Conservation (phyloP, 805 yeast genomes). For the Suhomyces sp. region DNA sequence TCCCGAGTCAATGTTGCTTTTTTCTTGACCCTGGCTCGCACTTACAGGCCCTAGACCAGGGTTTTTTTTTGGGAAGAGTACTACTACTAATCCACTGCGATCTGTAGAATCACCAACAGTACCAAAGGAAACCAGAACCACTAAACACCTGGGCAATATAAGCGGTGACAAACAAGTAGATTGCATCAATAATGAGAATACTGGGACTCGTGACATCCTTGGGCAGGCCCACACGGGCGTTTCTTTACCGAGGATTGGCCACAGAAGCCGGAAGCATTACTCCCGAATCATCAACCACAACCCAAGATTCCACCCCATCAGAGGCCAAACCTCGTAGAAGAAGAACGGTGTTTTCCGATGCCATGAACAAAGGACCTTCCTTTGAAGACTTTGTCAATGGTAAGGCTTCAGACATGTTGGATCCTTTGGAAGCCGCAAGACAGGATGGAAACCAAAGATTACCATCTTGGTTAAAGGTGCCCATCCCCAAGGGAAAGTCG, state of each 20-base stretch:
- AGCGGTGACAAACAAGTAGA: too few relatives aligned
- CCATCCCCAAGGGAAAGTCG: conserved; percentile 92
- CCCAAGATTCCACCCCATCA: neutral
- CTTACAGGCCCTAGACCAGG: too few relatives aligned
- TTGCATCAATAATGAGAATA: neutral
- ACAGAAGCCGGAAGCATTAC: conserved; percentile 10
- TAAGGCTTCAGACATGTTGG: conserved; percentile 67
- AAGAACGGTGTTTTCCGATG: conserved; percentile 57
- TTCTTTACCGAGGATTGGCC: conserved; percentile 9
- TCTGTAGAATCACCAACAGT: too few relatives aligned
- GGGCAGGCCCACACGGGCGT: neutral
- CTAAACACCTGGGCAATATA: too few relatives aligned
- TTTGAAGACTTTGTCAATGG: conserved; percentile 90
- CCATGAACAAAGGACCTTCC: conserved; percentile 80
- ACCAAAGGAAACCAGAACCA: too few relatives aligned
- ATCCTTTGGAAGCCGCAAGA: conserved; percentile 77
- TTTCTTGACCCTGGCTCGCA: too few relatives aligned
- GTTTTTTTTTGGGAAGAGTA: too few relatives aligned
- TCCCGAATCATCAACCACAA: too few relatives aligned
- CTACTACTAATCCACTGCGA: too few relatives aligned
- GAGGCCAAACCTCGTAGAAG: conserved; percentile 37
- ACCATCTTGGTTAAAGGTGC: conserved; percentile 93
- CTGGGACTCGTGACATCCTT: neutral
- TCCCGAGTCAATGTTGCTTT: too few relatives aligned
- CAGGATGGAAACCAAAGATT: conserved; percentile 67